Base-by-base conservation (phyloP, 176 grass and related monocot species). In the Phoenix dactylifera region DNA sequence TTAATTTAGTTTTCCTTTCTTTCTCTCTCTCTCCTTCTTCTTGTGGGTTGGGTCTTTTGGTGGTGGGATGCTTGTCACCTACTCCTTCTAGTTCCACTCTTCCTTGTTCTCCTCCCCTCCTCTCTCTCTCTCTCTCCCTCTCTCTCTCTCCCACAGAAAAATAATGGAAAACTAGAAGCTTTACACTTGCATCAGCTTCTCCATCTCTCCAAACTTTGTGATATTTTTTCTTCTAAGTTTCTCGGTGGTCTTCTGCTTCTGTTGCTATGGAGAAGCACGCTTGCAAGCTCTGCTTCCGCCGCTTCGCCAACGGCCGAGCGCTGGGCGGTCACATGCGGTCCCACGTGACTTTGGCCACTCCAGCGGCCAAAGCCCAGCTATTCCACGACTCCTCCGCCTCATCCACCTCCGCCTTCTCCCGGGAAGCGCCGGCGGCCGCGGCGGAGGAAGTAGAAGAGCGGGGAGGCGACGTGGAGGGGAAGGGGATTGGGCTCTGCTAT, bases 251-350 rank as follows among this genome's bases (percentile, higher is more conserved):
- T 30, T 30, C 28, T 30, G 7, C 52, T 77, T 58, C 75, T 62
- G 35, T 44, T 3, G 35, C 35, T 62, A 90, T 92, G 94, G 71
- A 79, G 65, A 73, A 72, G 79, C 82, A 98, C 76, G 72, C 75
- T 54, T 98, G 94, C 81, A 91, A 80, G 81, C 80, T 91, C 58
- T 91, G 94, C 70, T 89, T 79, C 76, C 84, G 94, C 57, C 73
- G 79, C 56, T 98, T 97, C 84, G 74, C 80, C 44, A 97, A 90
- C 53, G 87, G 87, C 72, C 83, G 81, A 19, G 82, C 82, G 20
- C 80, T 95, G 25, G 74, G 81, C 5, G 79, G 86, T 50, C 86
- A 96, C 83, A 90, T 83, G 80, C 80, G 86, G 52, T 84, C 72
- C 32, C 90, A 95, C 76, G 79, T 76, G 63, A 3, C 80, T 62